phyloP scores from a whole-genome alignment of 2,329 filamentous ascomycete species.

The Stylonectria norvegica region DNA sequence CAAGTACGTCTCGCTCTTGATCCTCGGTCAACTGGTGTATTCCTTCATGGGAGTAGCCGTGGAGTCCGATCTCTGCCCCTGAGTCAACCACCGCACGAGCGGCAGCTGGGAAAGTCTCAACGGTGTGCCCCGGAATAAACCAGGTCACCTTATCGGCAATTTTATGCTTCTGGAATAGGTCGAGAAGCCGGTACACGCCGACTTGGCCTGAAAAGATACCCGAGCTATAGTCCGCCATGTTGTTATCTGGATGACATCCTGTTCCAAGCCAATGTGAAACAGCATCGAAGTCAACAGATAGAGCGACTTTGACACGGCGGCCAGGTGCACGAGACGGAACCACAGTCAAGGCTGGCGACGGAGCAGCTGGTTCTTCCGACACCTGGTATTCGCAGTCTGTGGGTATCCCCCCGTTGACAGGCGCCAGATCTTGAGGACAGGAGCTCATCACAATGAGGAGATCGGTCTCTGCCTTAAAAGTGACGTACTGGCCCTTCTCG shows the following conservation, averaged over 20 bases:
- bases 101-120: constrained; percentile 44
- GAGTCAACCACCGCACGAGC: constrained; percentile 38
- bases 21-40: constrained; percentile 40
- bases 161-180: constrained; percentile 40
- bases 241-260: constrained; percentile 37
- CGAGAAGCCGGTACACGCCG: constrained; percentile 47
- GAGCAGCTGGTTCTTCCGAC: background rate
- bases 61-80: constrained; percentile 45
- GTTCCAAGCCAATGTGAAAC: constrained; percentile 52
- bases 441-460: constrained; percentile 39
- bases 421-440: constrained; percentile 40
- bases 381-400: constrained; percentile 30
- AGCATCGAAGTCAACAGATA: constrained; percentile 49
- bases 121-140: constrained; percentile 48
- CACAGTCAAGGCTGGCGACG: background rate
- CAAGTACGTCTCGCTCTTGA: constrained; percentile 45
- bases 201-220: constrained; percentile 25
- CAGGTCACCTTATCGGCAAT: constrained; percentile 46
- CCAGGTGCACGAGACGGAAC: background rate
- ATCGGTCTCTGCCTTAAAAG: constrained; percentile 34
- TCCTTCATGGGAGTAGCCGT: constrained; percentile 49
- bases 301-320: constrained; percentile 15
- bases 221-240: constrained; percentile 7
- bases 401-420: constrained; percentile 35
- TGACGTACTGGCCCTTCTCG: constrained; percentile 33